These are phyloP conservation scores for Melanomma pulvis-pyrius DNA, from an alignment of 495 filamentous ascomycete species.

Conservation along the genomic window DNA sequence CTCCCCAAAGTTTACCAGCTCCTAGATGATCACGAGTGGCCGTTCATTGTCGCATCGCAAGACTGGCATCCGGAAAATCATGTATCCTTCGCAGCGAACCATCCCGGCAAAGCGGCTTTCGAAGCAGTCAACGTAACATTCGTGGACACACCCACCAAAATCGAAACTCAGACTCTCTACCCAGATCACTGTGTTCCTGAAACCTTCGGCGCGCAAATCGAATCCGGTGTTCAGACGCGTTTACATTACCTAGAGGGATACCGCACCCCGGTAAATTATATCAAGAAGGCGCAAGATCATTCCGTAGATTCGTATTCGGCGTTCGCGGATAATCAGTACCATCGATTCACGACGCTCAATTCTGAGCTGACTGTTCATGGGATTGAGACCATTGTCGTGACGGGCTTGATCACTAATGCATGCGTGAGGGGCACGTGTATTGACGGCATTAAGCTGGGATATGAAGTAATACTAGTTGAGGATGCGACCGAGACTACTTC, in stretches of 20 bases:
- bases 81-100: slow-evolving; percentile 36
- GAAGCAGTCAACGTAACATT: slow-evolving; percentile 10
- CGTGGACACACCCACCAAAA: slow-evolving; percentile 28
- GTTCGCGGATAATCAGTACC: slow-evolving; percentile 45
- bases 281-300: slow-evolving; percentile 46
- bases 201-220: slow-evolving; percentile 42
- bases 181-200: slow-evolving; percentile 42
- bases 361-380: slow-evolving; percentile 38
- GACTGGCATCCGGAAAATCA: slow-evolving; percentile 39
- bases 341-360: slow-evolving; percentile 43
- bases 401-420: slow-evolving; percentile 41
- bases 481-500: slow-evolving; percentile 39
- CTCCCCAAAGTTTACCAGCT: slow-evolving; percentile 42
- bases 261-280: slow-evolving; percentile 38
- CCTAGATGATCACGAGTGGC: slow-evolving; percentile 43
- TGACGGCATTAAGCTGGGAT: slow-evolving; percentile 39
- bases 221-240: slow-evolving; percentile 36
- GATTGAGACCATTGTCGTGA: slow-evolving; percentile 40
- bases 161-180: slow-evolving; percentile 39
- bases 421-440: slow-evolving; percentile 45
- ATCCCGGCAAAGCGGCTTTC: not conserved
- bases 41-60: slow-evolving; percentile 43
- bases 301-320: slow-evolving; percentile 18
- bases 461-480: slow-evolving; percentile 41
- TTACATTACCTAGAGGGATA: slow-evolving; percentile 41